Conservation (phyloP, 108 stramenopile species). For the Fistulifera solaris region DNA sequence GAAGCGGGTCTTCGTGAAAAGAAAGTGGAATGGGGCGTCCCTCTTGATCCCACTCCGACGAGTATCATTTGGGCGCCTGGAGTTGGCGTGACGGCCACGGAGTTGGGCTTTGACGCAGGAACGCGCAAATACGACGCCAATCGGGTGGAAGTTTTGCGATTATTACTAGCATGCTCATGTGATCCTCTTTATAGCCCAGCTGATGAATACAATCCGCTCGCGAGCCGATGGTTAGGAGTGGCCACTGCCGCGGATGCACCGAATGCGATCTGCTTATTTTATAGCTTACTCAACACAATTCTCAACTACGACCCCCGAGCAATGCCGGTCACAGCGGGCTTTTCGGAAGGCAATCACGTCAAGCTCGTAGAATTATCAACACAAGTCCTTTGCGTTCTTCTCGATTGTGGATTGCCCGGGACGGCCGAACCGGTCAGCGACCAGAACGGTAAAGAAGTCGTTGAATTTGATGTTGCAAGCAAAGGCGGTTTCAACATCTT, state of each 20-base stretch:
- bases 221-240: slow-evolving; percentile 77
- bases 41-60: slow-evolving; percentile 43
- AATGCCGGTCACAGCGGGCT: slow-evolving; percentile 44
- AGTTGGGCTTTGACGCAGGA: slow-evolving; percentile 29
- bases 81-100: slow-evolving; percentile 34
- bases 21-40: slow-evolving; percentile 39
- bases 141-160: slow-evolving; percentile 88
- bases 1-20: slow-evolving; percentile 51
- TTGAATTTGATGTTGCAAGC: slow-evolving; percentile 44
- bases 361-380: slow-evolving; percentile 76
- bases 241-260: slow-evolving; percentile 87
- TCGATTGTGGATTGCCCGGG: slow-evolving; percentile 83
- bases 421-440: slow-evolving; percentile 55
- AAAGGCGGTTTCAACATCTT: slow-evolving; percentile 86
- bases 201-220: slow-evolving; percentile 84
- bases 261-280: slow-evolving; percentile 87
- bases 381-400: slow-evolving; percentile 78
- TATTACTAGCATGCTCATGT: slow-evolving; percentile 80
- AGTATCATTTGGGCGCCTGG: slow-evolving; percentile 74
- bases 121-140: slow-evolving; percentile 87
- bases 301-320: slow-evolving; percentile 77
- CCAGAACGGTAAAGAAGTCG: slow-evolving; percentile 49
- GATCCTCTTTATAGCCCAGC: slow-evolving; percentile 89
- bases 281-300: slow-evolving; percentile 86
- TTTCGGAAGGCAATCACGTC: slow-evolving; percentile 47